Conservation (phyloP, 2,329 filamentous ascomycete genomes). For the Cephalotrichum gorgonifer region DNA sequence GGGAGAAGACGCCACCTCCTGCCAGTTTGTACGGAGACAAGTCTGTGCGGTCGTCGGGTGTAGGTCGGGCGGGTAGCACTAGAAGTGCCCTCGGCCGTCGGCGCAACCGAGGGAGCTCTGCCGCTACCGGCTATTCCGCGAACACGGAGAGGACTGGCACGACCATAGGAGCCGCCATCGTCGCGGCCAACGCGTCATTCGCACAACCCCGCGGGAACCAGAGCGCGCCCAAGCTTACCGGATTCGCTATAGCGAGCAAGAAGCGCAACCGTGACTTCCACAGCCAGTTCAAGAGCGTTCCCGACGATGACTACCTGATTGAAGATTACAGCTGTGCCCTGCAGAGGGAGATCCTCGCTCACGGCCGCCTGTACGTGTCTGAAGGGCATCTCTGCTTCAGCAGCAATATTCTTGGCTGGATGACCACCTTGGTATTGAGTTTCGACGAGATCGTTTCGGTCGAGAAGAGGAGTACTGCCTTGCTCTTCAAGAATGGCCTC, state of each 20-base stretch:
- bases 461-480: slow-evolving; percentile 90
- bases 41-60: slow-evolving; percentile 28
- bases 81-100: slow-evolving; percentile 51
- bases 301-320: slow-evolving; percentile 94
- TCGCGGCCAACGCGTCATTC: slow-evolving; percentile 59
- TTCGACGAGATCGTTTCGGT: slow-evolving; percentile 97
- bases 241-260: slow-evolving; percentile 92
- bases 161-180: slow-evolving; percentile 63
- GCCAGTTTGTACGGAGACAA: background rate
- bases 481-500: slow-evolving; percentile 94
- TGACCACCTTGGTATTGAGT: slow-evolving; percentile 92
- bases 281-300: slow-evolving; percentile 85
- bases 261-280: slow-evolving; percentile 96
- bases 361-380: slow-evolving; percentile 89
- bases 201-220: slow-evolving; percentile 48
- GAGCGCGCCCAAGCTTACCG: slow-evolving; percentile 68
- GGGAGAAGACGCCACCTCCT: slow-evolving; percentile 53
- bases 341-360: slow-evolving; percentile 89
- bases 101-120: slow-evolving; percentile 76
- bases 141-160: slow-evolving; percentile 46
- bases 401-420: slow-evolving; percentile 97
- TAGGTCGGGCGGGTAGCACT: slow-evolving; percentile 57
- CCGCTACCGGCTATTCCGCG: slow-evolving; percentile 25
- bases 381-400: slow-evolving; percentile 98
- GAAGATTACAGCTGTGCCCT: slow-evolving; percentile 97